These are phyloP conservation scores for Orbilia javanica DNA, from an alignment of 2,329 filamentous ascomycete species.

Conservation along the genomic window DNA sequence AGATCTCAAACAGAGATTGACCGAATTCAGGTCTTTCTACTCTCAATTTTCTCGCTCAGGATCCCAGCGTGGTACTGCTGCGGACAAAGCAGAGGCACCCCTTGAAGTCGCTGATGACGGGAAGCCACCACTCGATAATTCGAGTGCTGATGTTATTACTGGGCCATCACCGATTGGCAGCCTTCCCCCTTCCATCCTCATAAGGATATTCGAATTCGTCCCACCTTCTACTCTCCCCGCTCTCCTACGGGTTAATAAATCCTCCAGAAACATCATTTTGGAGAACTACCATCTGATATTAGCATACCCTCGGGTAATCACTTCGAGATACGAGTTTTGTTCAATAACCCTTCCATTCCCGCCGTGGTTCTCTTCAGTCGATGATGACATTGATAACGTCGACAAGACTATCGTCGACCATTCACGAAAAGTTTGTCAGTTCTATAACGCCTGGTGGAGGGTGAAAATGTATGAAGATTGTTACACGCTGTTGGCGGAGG, in stretches of 20 bases:
- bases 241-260: slow-evolving; percentile 2
- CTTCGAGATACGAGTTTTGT: slow-evolving; percentile 31
- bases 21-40: too few relatives aligned
- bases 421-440: not conserved
- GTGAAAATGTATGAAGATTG: slow-evolving; percentile 38
- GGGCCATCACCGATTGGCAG: not conserved
- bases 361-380: not conserved
- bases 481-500: slow-evolving; percentile 9
- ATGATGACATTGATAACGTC: not conserved
- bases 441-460: slow-evolving; percentile 22
- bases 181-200: not conserved
- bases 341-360: slow-evolving; percentile 19
- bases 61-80: too few relatives aligned
- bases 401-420: not conserved
- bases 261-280: slow-evolving; percentile 9
- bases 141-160: too few relatives aligned
- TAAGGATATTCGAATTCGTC: slow-evolving; percentile 14
- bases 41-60: too few relatives aligned
- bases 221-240: not conserved
- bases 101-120: too few relatives aligned
- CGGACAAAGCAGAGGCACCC: too few relatives aligned
- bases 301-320: slow-evolving; percentile 24
- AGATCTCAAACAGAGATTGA: too few relatives aligned
- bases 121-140: too few relatives aligned
- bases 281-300: slow-evolving; percentile 47